Conservation (phyloP, 768 basidiomycete species). For the Leucosporidium scottii region DNA sequence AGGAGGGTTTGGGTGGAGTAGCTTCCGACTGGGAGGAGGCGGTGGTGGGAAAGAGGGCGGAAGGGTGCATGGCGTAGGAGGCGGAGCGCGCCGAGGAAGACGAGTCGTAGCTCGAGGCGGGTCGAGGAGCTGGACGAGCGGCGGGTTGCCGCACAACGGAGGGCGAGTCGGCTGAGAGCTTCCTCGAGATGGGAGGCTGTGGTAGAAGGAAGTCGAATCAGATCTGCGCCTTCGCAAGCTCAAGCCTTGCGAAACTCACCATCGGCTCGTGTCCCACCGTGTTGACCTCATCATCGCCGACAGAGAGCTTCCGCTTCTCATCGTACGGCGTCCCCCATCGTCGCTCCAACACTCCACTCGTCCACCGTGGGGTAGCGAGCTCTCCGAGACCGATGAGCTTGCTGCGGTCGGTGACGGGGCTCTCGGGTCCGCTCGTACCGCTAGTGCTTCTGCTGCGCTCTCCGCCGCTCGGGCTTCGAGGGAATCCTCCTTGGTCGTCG, state of each 20-base stretch:
- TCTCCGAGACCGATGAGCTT: slow-evolving; percentile 92
- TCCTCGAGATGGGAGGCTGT: not conserved
- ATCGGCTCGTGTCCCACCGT: slow-evolving; percentile 10
- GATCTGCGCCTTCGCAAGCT: not conserved
- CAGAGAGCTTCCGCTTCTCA: slow-evolving; percentile 37
- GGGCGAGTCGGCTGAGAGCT: slow-evolving; percentile 6
- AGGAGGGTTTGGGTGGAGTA: not conserved
- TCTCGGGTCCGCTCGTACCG: not conserved
- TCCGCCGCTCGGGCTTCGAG: not conserved
- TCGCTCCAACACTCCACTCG: slow-evolving; percentile 47
- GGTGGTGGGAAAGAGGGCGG: slow-evolving; percentile 11
- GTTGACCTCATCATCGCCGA: slow-evolving; percentile 5
- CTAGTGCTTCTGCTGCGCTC: not conserved
- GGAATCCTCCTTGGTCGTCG: not conserved
- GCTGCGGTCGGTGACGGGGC: slow-evolving; percentile 54
- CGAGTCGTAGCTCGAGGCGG: no score
- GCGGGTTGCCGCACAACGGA: slow-evolving; percentile 1
- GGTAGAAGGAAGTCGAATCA: not conserved
- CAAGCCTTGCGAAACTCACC: slow-evolving; percentile 1
- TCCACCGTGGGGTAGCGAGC: slow-evolving; percentile 92
- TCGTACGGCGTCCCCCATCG: slow-evolving; percentile 34
- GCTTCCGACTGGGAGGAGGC: slow-evolving; percentile 8
- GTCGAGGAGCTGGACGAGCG: slow-evolving; percentile 2
- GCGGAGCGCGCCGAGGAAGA: not conserved
- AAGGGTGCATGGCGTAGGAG: slow-evolving; percentile 1